A percentile compares a stretch with the other conserved stretches of the same genome.
Evolutionary conservation across 352 stramenopile species (phyloP).

Genomic region (Pythium rishiriense): DNA sequence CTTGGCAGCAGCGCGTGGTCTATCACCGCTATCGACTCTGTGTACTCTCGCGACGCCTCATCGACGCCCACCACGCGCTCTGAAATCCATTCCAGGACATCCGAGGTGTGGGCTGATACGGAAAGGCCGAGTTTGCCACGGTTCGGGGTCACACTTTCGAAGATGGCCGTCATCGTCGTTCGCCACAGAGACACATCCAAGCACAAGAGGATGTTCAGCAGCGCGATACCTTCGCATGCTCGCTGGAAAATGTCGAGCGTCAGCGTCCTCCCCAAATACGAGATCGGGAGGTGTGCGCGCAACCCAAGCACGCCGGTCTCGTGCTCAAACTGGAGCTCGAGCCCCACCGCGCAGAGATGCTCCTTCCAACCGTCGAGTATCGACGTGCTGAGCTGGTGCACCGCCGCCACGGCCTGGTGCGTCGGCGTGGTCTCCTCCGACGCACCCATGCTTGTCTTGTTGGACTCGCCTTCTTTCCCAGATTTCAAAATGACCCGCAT

Average conservation of each 20-base stretch:
- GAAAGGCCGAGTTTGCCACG: neutral
- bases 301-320: neutral
- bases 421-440: no score
- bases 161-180: neutral
- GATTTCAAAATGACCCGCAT: neutral
- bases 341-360: neutral
- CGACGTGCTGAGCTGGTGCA: neutral
- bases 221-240: neutral
- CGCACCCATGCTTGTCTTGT: no score
- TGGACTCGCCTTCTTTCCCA: neutral
- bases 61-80: neutral
- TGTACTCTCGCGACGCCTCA: neutral
- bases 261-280: neutral
- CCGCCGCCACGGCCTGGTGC: no score
- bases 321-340: neutral
- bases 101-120: neutral
- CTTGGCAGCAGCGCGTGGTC: neutral
- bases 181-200: neutral
- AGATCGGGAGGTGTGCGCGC: neutral
- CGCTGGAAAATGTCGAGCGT: neutral
- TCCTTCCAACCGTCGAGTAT: neutral
- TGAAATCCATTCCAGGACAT: neutral
- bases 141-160: neutral
- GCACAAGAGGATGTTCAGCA: neutral
- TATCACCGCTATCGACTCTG: neutral